Evolutionary conservation across 2,329 filamentous ascomycete genomes (phyloP).

Genomic region (Claviceps maximensis): DNA sequence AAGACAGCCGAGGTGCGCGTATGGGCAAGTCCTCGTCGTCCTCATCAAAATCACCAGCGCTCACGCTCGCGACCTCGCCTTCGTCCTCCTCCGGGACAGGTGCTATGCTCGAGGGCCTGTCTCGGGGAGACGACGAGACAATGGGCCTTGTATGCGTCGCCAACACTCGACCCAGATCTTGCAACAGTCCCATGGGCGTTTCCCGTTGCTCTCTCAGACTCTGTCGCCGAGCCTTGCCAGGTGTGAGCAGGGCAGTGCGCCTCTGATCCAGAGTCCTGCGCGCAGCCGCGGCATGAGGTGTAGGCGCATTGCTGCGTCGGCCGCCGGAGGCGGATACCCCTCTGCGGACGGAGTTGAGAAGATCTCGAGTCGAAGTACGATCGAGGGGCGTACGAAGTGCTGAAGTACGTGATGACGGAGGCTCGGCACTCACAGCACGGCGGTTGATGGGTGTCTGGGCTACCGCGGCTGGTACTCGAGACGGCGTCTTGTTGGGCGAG

Average conservation of each 20-base stretch:
- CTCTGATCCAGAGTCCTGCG: constrained; percentile 44
- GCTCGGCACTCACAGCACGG: constrained; percentile 20
- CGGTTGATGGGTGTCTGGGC: constrained; percentile 15
- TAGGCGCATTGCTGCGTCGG: constrained; percentile 31
- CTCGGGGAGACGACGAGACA: constrained; percentile 30
- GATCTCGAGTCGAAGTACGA: constrained; percentile 20
- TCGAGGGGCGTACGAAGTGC: constrained; percentile 30
- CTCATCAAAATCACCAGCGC: neutral
- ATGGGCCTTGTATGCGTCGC: constrained; percentile 34
- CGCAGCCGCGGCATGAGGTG: constrained; percentile 49
- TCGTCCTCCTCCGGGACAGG: constrained; percentile 21
- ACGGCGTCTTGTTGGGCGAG: constrained; percentile 4
- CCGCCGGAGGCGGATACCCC: constrained; percentile 33
- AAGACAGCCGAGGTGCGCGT: constrained; percentile 39
- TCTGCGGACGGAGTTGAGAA: constrained; percentile 25
- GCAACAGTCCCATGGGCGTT: constrained; percentile 39
- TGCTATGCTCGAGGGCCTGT: constrained; percentile 15
- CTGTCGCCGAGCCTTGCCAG: constrained; percentile 43
- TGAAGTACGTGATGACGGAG: constrained; percentile 25
- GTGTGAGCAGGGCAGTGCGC: constrained; percentile 46
- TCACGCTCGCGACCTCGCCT: constrained; percentile 16
- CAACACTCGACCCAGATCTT: constrained; percentile 39
- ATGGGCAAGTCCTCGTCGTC: constrained; percentile 35
- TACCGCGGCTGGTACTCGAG: constrained; percentile 12
- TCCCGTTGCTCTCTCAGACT: constrained; percentile 43